phyloP scores from a whole-genome alignment of 495 filamentous ascomycete species.

The Penicillium crystallinum region DNA sequence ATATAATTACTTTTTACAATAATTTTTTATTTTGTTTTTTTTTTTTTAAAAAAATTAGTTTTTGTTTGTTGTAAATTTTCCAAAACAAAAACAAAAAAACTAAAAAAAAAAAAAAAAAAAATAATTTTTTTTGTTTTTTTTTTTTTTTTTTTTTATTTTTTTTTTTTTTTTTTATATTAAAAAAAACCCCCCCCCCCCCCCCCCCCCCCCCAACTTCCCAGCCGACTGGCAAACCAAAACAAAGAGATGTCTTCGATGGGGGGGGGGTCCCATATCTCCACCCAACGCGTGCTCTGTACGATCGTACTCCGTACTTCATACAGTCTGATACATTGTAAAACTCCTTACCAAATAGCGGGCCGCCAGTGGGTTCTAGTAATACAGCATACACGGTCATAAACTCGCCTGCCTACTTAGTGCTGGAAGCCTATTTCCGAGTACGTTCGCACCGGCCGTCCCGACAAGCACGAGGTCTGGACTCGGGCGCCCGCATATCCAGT shows the following conservation, averaged over 20 bases:
- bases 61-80: too few species aligned
- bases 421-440: not conserved
- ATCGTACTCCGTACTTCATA: too few species aligned
- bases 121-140: too few species aligned
- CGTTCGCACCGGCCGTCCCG: conserved; percentile 9
- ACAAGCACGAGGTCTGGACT: conserved; percentile 7
- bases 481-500: conserved; percentile 2
- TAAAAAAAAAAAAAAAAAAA: too few species aligned
- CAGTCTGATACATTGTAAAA: not conserved
- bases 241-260: conserved; percentile 8
- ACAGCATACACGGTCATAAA: not conserved
- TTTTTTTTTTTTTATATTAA: too few species aligned
- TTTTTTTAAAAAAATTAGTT: too few species aligned
- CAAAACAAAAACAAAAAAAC: too few species aligned
- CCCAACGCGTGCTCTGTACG: conserved; percentile 7
- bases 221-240: conserved; percentile 8
- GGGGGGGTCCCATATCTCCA: conserved; percentile 10
- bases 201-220: conserved; percentile 17
- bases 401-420: conserved; percentile 10
- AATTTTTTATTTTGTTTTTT: too few species aligned
- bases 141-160: too few species aligned
- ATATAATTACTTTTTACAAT: too few species aligned
- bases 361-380: conserved; percentile 3
- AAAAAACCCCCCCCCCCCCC: too few species aligned
- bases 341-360: conserved; percentile 2